phyloP scores from a whole-genome alignment of 2,329 filamentous ascomycete species.

The Pseudocercospora vitis region DNA sequence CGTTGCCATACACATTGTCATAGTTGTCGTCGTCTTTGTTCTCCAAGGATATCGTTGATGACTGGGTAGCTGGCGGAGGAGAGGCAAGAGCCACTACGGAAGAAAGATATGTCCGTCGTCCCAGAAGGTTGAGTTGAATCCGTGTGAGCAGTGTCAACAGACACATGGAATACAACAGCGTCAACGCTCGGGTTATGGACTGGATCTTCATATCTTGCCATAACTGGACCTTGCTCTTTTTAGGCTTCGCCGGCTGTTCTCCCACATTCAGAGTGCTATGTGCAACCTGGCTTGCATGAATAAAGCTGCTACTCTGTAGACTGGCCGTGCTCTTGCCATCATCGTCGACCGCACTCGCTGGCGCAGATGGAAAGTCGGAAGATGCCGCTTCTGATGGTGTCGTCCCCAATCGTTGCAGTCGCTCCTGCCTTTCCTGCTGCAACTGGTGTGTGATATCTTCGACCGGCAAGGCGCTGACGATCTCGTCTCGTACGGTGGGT shows the following conservation, averaged over 20 bases:
- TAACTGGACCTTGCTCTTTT: slow-evolving; percentile 85
- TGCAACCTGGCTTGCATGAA: slow-evolving; percentile 76
- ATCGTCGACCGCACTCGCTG: slow-evolving; percentile 75
- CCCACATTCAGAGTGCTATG: slow-evolving; percentile 39
- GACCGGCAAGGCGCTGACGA: slow-evolving; percentile 83
- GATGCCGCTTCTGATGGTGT: slow-evolving; percentile 53
- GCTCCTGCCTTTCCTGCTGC: slow-evolving; percentile 84
- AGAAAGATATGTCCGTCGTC: slow-evolving; percentile 90
- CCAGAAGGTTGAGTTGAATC: slow-evolving; percentile 94
- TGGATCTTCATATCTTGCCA: slow-evolving; percentile 98
- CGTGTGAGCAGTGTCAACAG: slow-evolving; percentile 89
- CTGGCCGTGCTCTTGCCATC: slow-evolving; percentile 77
- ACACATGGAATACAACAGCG: slow-evolving; percentile 84
- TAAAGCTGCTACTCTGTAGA: slow-evolving; percentile 73
- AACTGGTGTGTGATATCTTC: slow-evolving; percentile 91
- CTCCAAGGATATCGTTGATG: slow-evolving; percentile 79
- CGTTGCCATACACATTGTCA: slow-evolving; percentile 81
- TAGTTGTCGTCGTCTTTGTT: slow-evolving; percentile 88
- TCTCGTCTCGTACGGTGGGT: slow-evolving; percentile 85
- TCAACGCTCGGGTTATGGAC: slow-evolving; percentile 87
- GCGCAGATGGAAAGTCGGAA: slow-evolving; percentile 58
- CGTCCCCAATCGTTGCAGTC: slow-evolving; percentile 50
- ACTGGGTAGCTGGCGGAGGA: slow-evolving; percentile 60
- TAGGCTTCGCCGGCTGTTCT: slow-evolving; percentile 51
- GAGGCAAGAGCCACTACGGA: slow-evolving; percentile 90